Conservation (phyloP, 83 land plant genomes). For the Picea engelmannii region DNA sequence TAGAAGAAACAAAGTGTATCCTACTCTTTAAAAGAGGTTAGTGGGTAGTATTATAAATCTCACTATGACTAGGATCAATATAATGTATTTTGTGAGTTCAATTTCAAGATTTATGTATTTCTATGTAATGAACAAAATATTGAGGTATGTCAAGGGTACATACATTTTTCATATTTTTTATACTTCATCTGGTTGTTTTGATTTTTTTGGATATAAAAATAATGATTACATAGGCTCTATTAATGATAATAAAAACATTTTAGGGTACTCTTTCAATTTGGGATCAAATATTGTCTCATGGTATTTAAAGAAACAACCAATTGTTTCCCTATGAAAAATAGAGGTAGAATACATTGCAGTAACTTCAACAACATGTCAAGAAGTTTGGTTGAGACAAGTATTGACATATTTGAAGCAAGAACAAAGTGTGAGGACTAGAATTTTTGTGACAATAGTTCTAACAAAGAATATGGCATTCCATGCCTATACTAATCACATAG, state of each 20-base stretch:
- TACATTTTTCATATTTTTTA: too few relatives aligned
- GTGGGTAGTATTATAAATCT: background rate
- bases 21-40: background rate
- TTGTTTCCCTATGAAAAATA: background rate
- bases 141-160: too few relatives aligned
- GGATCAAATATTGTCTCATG: background rate
- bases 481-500: background rate
- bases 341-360: background rate
- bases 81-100: slow-evolving; percentile 1
- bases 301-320: background rate
- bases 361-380: background rate
- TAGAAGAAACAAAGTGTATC: background rate
- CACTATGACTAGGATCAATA: background rate
- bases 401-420: too few relatives aligned
- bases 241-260: background rate
- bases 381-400: background rate
- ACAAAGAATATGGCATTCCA: background rate
- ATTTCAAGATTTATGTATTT: background rate
- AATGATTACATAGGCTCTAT: background rate
- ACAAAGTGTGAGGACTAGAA: background rate
- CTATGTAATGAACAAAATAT: background rate
- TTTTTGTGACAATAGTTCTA: background rate
- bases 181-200: too few relatives aligned
- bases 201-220: background rate
- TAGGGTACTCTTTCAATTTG: background rate